Evolutionary conservation across 768 basidiomycete species (phyloP).

Genomic region (Mrakia blollopis): DNA sequence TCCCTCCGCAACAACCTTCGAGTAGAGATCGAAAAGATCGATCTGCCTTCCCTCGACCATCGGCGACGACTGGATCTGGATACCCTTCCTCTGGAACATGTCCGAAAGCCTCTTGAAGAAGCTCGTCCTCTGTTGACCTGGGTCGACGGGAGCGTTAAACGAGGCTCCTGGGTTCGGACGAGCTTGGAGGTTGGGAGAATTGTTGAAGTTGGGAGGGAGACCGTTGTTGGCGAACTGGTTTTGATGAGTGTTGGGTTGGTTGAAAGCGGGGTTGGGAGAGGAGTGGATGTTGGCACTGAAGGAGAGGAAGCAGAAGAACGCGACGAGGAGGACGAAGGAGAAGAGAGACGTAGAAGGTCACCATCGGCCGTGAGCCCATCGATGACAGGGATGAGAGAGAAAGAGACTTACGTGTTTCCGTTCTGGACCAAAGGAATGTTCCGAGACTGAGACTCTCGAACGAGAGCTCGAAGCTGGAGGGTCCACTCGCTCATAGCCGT

Average conservation of each 20-base stretch:
- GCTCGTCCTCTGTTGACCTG: constrained; percentile 5
- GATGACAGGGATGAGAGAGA: not conserved
- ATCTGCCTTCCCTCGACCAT: constrained; percentile 22
- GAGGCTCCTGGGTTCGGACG: not conserved
- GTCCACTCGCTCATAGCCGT: constrained; percentile 19
- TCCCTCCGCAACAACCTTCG: constrained; percentile 17
- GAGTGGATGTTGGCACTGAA: not conserved
- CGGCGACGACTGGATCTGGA: constrained; percentile 13
- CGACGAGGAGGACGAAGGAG: not conserved
- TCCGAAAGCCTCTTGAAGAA: constrained; percentile 25
- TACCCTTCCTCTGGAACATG: constrained; percentile 20
- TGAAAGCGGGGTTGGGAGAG: constrained; percentile 21
- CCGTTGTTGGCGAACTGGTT: not conserved
- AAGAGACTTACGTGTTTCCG: not conserved
- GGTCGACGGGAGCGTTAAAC: not conserved
- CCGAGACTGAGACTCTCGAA: constrained; percentile 12
- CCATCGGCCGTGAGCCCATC: not conserved
- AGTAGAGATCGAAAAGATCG: constrained; percentile 29
- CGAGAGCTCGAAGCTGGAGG: constrained; percentile 19
- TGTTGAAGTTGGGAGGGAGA: constrained; percentile 1
- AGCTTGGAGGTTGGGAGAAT: not conserved
- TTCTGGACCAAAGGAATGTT: constrained; percentile 15
- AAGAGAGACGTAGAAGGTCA: too few relatives aligned
- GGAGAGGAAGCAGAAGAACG: not conserved
- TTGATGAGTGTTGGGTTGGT: not conserved